phyloP scores from a whole-genome alignment of 768 basidiomycete species.

The Chalciporus pseudorubinellus region DNA sequence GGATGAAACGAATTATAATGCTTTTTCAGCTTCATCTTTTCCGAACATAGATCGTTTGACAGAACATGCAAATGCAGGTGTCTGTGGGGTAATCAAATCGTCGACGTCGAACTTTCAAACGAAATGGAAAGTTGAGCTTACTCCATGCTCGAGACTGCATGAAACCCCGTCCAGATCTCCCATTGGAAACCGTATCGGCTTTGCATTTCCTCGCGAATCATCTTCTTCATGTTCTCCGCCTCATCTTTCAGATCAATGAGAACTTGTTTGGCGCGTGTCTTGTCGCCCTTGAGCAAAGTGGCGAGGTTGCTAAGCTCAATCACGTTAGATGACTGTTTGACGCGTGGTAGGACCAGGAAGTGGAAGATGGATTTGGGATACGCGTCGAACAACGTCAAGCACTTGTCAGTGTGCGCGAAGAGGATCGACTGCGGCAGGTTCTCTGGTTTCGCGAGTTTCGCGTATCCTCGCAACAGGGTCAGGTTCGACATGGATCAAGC shows the following conservation, averaged over 20 bases:
- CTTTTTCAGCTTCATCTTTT: constrained; percentile 77
- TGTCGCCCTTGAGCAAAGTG: constrained; percentile 54
- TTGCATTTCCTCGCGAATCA: constrained; percentile 80
- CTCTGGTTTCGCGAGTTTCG: constrained; percentile 44
- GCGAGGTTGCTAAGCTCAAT: constrained; percentile 52
- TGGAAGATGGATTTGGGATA: constrained; percentile 87
- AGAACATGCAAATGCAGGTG: constrained; percentile 86
- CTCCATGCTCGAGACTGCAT: constrained; percentile 84
- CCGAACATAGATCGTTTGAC: constrained; percentile 71
- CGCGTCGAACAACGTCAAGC: constrained; percentile 69
- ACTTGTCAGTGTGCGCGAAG: constrained; percentile 51
- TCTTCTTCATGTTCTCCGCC: constrained; percentile 51
- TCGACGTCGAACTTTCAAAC: no score
- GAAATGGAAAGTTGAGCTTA: constrained; percentile 37
- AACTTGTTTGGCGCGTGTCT: constrained; percentile 51
- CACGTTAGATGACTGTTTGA: constrained; percentile 29
- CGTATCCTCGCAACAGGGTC: constrained; percentile 62
- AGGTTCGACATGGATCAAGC: constrained; percentile 38
- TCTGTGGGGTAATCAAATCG: constrained; percentile 34
- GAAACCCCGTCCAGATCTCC: constrained; percentile 81
- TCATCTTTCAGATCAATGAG: constrained; percentile 53
- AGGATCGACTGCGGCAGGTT: constrained; percentile 59
- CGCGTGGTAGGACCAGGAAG: constrained; percentile 79
- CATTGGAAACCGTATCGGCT: constrained; percentile 71
- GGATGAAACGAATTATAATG: constrained; percentile 94